Evolutionary conservation across 345 rosid genomes (phyloP).

Genomic region (Physaria fendleri): DNA sequence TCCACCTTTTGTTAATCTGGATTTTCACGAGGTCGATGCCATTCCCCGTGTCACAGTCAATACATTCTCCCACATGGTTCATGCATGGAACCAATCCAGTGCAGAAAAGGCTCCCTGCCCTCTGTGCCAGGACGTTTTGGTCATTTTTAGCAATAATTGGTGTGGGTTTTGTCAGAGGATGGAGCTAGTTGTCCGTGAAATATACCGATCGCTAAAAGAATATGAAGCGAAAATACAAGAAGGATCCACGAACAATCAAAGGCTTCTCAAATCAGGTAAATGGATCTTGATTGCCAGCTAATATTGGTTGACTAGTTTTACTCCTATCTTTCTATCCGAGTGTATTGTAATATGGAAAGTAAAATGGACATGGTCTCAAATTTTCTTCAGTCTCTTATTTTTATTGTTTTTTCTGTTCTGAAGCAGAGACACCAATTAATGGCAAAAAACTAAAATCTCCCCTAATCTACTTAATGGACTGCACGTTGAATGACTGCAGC

Average conservation of each 20-base stretch:
- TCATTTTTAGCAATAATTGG: constrained; percentile 79
- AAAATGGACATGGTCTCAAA: background rate
- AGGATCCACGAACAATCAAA: constrained; percentile 35
- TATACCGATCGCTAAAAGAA: constrained; percentile 56
- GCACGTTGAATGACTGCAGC: constrained; percentile 90
- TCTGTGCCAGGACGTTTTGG: constrained; percentile 70
- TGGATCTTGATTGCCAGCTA: background rate
- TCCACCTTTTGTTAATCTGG: constrained; percentile 77
- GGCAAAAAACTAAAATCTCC: constrained; percentile 41
- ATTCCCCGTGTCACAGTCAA: constrained; percentile 61
- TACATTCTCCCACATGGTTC: constrained; percentile 50
- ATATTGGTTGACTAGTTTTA: background rate
- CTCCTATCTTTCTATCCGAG: background rate
- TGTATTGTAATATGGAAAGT: background rate
- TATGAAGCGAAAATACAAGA: constrained; percentile 36
- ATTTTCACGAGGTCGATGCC: constrained; percentile 72
- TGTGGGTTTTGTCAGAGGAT: constrained; percentile 96
- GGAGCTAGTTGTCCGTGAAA: constrained; percentile 86
- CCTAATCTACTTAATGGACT: constrained; percentile 72
- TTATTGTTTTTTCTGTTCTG: background rate
- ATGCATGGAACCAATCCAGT: constrained; percentile 46
- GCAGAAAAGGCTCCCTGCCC: constrained; percentile 32
- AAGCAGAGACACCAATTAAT: constrained; percentile 15
- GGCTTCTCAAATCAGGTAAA: constrained; percentile 35
- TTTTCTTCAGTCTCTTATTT: background rate